Evolutionary conservation across 2,329 filamentous ascomycete genomes (phyloP), one percentile per base, ranked within the genome.

Genomic region (Pseudogymnoascus sp.): DNA sequence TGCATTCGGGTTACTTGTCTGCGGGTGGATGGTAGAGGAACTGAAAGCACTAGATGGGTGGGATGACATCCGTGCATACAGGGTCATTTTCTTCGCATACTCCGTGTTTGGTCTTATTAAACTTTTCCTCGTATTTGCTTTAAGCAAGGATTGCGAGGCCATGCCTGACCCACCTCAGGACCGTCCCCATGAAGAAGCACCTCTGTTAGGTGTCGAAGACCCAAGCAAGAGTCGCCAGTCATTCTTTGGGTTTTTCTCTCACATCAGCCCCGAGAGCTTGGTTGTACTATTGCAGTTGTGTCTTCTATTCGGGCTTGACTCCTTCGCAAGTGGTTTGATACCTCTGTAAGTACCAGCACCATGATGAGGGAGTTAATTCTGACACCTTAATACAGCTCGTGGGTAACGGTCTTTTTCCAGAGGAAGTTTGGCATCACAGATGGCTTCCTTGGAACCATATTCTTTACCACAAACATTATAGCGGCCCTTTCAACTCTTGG

Each of bases 291-390:
- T 82, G 60, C 83, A 84, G 59, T 77, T 93, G 0, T 88, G 85
- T 69, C 73, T 88, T 6, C 76, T 93, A 1, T 88, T 91, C 68
- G 81, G 81, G 1, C 69, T 91, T 5, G 89, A 92, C 71, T 82
- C 85, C 0, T 82, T 91, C 63, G 88, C 87, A 1, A 87, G 85
- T 1, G 89, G 89, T 1, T 80, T 92, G 71, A 86, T 85, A 3
- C 83, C 85, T 21, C 69, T 84, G 78, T 85, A 75, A 72, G 81
- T 76, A 67, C 74, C 74, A 8, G 68, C n/a, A 74, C 12, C 79
- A 79, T 38, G 74, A 77, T 8, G 78, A 19, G 77, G 11, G 77
- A 74, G 65, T 71, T 78, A 52, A 73, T 80, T 23, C 69, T 72
- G 11, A 73, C 72, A 1, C 70, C 75, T 45, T 29, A 3, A 16